These are phyloP conservation scores for Trifolium fragiferum DNA, from an alignment of 306 rosid genomes.

Conservation along the genomic window DNA sequence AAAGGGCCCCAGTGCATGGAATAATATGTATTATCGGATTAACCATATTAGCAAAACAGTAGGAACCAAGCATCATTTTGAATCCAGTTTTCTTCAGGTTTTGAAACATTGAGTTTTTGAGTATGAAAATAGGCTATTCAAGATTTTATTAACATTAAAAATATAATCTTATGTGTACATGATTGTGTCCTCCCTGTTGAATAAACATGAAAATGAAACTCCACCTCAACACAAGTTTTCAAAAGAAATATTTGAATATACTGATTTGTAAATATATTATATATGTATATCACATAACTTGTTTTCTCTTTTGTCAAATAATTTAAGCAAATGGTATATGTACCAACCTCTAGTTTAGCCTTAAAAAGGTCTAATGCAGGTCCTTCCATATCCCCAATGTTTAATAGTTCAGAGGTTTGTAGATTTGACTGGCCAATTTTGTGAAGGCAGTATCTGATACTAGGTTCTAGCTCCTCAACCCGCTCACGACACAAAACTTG, in stretches of 20 bases:
- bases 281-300: conserved; percentile 26
- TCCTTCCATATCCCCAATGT: conserved; percentile 98
- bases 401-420: conserved; percentile 88
- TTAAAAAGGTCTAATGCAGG: conserved; percentile 98
- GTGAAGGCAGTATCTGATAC: conserved; percentile 92
- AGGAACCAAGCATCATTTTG: conserved; percentile 20
- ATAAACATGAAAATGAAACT: conserved; percentile 33
- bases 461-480: conserved; percentile 97
- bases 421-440: conserved; percentile 90
- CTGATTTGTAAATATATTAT: conserved; percentile 31
- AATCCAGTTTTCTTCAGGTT: not conserved
- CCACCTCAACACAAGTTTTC: conserved; percentile 24
- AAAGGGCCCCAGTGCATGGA: not conserved
- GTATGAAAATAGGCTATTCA: conserved; percentile 4
- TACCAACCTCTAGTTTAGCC: conserved; percentile 88
- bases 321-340: conserved; percentile 27
- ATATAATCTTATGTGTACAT: too few species aligned
- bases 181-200: conserved; percentile 10
- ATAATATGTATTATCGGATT: not conserved
- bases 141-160: conserved; percentile 4
- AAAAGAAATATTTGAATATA: conserved; percentile 22
- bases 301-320: conserved; percentile 1
- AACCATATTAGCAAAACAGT: conserved; percentile 13
- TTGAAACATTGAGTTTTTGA: conserved; percentile 31
- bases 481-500: conserved; percentile 95